These are phyloP conservation scores for Mariannaea sp. DNA, from an alignment of 2,329 filamentous ascomycete species.

Conservation along the genomic window DNA sequence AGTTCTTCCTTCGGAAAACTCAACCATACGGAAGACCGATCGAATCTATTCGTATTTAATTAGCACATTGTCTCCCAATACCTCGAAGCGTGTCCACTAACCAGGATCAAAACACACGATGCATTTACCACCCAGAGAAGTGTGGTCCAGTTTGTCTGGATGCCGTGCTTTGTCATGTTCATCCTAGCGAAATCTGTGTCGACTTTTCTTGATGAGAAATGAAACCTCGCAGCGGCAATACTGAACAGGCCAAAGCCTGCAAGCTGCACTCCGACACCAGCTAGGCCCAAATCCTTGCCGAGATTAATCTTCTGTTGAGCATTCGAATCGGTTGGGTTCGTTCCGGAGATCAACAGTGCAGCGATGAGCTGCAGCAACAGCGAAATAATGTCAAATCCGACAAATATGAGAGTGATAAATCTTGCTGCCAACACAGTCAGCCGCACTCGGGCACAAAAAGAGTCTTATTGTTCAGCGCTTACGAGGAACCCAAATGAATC, in stretches of 20 bases:
- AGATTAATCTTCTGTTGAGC: slow-evolving; percentile 35
- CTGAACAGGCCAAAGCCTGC: slow-evolving; percentile 52
- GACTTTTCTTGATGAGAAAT: slow-evolving; percentile 45
- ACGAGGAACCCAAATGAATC: slow-evolving; percentile 33
- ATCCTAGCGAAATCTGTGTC: slow-evolving; percentile 18
- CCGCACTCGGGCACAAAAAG: background rate
- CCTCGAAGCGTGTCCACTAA: background rate
- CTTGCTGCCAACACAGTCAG: background rate
- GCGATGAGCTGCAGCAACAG: slow-evolving; percentile 47
- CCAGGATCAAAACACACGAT: slow-evolving; percentile 29
- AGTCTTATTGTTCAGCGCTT: background rate
- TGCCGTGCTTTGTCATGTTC: slow-evolving; percentile 23
- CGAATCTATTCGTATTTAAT: slow-evolving; percentile 11
- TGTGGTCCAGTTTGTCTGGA: slow-evolving; percentile 21
- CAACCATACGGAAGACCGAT: slow-evolving; percentile 30
- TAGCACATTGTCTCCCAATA: background rate
- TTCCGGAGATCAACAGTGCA: slow-evolving; percentile 47
- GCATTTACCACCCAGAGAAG: slow-evolving; percentile 22
- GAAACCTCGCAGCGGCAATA: slow-evolving; percentile 51
- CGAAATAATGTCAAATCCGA: slow-evolving; percentile 46
- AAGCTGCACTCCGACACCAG: slow-evolving; percentile 46
- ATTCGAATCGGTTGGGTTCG: slow-evolving; percentile 39
- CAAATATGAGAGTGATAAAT: slow-evolving; percentile 46
- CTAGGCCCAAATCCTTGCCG: slow-evolving; percentile 27
- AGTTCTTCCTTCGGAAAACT: slow-evolving; percentile 25